Conservation (phyloP, 1,139 yeast genomes). For the Candida sanyaensis region DNA sequence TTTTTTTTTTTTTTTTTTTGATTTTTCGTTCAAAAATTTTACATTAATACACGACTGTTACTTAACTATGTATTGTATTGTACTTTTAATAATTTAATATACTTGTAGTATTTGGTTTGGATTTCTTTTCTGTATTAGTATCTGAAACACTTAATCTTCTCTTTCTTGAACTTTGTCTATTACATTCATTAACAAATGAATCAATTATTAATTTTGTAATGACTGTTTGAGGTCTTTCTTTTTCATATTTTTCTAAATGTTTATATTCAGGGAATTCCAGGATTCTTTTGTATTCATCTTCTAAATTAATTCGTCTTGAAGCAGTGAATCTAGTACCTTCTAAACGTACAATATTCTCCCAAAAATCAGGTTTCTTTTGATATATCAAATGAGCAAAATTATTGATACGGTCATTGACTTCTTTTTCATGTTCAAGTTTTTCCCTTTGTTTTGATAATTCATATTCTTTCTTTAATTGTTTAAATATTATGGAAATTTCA, state of each 20-base stretch:
- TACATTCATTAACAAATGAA: conserved; percentile 4
- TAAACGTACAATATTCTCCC: not conserved
- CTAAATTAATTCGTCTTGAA: not conserved
- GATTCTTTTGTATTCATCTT: conserved; percentile 3
- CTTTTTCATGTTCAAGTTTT: conserved; percentile 13
- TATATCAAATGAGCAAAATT: conserved; percentile 21
- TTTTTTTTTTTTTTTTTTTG: no score
- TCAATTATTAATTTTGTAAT: conserved; percentile 6
- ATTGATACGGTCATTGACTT: conserved; percentile 12
- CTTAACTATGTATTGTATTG: no score
- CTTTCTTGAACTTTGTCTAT: conserved; percentile 10
- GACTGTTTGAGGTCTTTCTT: not conserved
- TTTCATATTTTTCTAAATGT: not conserved
- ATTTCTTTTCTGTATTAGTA: conserved; percentile 10
- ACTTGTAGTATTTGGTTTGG: conserved; percentile 11
- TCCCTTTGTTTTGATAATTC: conserved; percentile 18
- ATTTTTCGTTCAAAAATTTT: no score
- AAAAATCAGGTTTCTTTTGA: not conserved
- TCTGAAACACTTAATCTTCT: conserved; percentile 9
- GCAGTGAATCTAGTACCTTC: conserved; percentile 1
- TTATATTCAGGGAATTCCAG: conserved; percentile 2
- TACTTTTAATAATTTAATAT: conserved; percentile 16
- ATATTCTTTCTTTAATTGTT: conserved; percentile 26
- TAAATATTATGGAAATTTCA: conserved; percentile 29
- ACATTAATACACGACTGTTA: conserved; percentile 7